Conservation (phyloP, 495 filamentous ascomycete species). For the Penicillium lividum region DNA sequence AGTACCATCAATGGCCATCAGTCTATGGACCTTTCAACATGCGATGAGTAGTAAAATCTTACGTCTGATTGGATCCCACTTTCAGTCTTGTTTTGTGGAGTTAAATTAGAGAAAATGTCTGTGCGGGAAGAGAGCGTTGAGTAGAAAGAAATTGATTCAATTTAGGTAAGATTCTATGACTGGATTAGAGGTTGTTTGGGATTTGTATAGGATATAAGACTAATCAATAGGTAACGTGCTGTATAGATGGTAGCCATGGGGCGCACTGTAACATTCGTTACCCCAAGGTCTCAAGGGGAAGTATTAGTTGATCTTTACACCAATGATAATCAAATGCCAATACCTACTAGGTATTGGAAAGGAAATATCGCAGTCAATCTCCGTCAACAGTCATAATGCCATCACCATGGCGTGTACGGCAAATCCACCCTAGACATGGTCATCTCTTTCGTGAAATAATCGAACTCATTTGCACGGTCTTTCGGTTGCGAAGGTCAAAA, state of each 20-base stretch:
- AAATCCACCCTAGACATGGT: not conserved
- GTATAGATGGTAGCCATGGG: no score
- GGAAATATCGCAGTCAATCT: not conserved
- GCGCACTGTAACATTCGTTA: no score
- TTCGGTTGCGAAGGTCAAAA: not conserved
- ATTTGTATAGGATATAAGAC: no score
- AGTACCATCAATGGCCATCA: not conserved
- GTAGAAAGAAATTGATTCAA: not conserved
- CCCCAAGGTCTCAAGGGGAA: no score
- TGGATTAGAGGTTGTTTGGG: no score
- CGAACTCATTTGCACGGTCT: not conserved
- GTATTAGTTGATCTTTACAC: no score
- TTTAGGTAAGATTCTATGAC: no score
- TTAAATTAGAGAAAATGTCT: not conserved
- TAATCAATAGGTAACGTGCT: no score
- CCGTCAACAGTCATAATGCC: constrained; percentile 17
- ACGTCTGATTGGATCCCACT: not conserved
- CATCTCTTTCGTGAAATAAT: no score
- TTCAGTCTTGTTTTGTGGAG: not conserved
- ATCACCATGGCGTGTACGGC: constrained; percentile 25
- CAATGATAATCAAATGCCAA: no score
- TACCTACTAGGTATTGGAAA: not conserved
- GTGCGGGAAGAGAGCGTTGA: not conserved
- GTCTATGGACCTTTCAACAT: not conserved
- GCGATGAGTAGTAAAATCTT: not conserved